Conservation (phyloP, 2,329 filamentous ascomycete species). For the Rhynchosporium graminicola region DNA sequence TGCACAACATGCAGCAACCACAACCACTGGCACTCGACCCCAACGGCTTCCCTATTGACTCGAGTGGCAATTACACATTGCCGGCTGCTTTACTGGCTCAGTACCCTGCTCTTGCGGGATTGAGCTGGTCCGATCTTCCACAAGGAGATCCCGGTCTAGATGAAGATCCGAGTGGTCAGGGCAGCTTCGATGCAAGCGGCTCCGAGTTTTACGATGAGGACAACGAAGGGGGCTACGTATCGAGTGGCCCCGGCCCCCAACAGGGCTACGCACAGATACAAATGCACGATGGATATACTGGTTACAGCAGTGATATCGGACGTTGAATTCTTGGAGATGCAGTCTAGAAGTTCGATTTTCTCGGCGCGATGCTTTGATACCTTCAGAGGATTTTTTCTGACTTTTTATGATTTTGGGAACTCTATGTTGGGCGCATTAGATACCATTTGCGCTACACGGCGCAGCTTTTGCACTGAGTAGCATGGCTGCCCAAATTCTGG, state of each 20-base stretch:
- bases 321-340: slow-evolving; percentile 24
- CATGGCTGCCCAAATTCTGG: slow-evolving; percentile 8
- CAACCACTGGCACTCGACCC: slow-evolving; percentile 62
- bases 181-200: slow-evolving; percentile 78
- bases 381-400: slow-evolving; percentile 12
- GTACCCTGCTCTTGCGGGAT: slow-evolving; percentile 86
- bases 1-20: slow-evolving; percentile 62
- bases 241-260: slow-evolving; percentile 42
- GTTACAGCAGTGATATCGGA: slow-evolving; percentile 40
- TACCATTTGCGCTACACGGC: slow-evolving; percentile 32
- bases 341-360: slow-evolving; percentile 10
- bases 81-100: slow-evolving; percentile 87
- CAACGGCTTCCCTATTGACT: slow-evolving; percentile 59
- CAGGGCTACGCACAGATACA: slow-evolving; percentile 37
- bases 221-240: slow-evolving; percentile 69
- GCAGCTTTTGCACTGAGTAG: slow-evolving; percentile 24
- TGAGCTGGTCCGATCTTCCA: slow-evolving; percentile 81
- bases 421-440: slow-evolving; percentile 36
- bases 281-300: slow-evolving; percentile 38
- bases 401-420: slow-evolving; percentile 8
- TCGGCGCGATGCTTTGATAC: slow-evolving; percentile 17
- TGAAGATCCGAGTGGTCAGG: slow-evolving; percentile 75
- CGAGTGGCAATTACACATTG: slow-evolving; percentile 64
- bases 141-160: slow-evolving; percentile 63
- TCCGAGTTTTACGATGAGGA: slow-evolving; percentile 70